Evolutionary conservation across 495 filamentous ascomycete species (phyloP), one percentile per base, ranked within the genome.

Genomic region (Tuber melanosporum): DNA sequence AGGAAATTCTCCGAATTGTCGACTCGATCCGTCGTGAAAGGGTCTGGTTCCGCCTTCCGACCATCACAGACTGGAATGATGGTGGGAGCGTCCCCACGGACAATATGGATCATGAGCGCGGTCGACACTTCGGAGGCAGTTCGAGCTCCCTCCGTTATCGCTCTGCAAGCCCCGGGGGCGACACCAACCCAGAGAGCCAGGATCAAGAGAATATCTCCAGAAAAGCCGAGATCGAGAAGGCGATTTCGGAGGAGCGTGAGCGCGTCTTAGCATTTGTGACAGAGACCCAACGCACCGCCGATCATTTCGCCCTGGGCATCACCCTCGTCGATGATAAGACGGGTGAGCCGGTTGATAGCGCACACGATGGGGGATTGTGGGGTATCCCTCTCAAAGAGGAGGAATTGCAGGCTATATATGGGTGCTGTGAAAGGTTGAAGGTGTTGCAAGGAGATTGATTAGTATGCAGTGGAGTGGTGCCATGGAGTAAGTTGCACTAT

Each of bases 281-380:
- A 57, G 78, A 80, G 62, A 71, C 74, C 19, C 78, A 80, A 47
- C 72, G 78, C 43, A 76, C 77, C 26, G 57, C 45, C 44, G 78
- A 80, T 39, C 76, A 78, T 77, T 49, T 76, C 4, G 69, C 52
- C 4, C n/a, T 62, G 19, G 78, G 78, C n/a, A 32, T 80, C 36
- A 80, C 57, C 45, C 44, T 80, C 42, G 77, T 80, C 9, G 71
- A 80, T 32, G 76, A 71, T 15, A 78, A 73, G 49, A 80, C 71
- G 1, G 77, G 74, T 76, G 70, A 47, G 52, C 73, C 69, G 66
- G 71, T 80, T 9, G 77, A 74, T 8, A 73, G 71, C 0, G 77
- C 78, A 43, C 43, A 74, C 6, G 78, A 80, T 76, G 78, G 78
- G 22, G 78, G 78, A 14, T 26, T 80, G 36, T 80, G 78, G 78